Base-by-base conservation (phyloP, 768 basidiomycete species). In the Russula griseocarnosa region DNA sequence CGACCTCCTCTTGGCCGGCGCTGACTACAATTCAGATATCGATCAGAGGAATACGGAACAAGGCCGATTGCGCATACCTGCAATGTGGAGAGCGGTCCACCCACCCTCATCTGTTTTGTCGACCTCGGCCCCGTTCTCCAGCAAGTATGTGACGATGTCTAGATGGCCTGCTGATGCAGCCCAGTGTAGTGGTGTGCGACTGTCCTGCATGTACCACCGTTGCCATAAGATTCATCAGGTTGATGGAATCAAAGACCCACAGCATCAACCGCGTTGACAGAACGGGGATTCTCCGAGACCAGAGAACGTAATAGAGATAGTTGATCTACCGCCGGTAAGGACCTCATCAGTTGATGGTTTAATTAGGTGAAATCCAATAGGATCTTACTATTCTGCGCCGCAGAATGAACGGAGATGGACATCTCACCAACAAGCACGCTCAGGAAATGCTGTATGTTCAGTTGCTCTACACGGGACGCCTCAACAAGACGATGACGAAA, bases 161-260 rank as follows among this genome's bases (percentile, higher is more conserved):
- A 83, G 73, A 46, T 86, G 81, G 56, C 89, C 90, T 22, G 84
- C 84, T 13, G 86, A 86, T 14, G 90, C 85, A 61, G 90, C 88
- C 90, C 90, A 92, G 70, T 94, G 92, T n/a, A 94, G 75, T 10
- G 92, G 82, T 0, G 92, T 90, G 38, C 92, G 80, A 44, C 81
- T 86, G 72, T 94, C 91, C 90, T 92, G 51, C 5, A 18, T 22
- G 26, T 30, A 5, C 30, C 44, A 14, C 42, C n/a, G 16, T 52
- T 57, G 42, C 3, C 52, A 49, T 32, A 20, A 20, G 36, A 22
- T 28, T 9, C 20, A 49, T 49, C 22, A 0, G 5, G n/a, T 7
- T 9, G 11, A 26, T 5, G 55, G 16, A 36, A 50, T 34, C 4
- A 49, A 40, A 0, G 20, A 64, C 77, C 57, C 75, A 92, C 90